A percentile compares a stretch with the other conserved stretches of the same genome.
These are phyloP conservation scores for Rhodotorula sp. DNA, from an alignment of 1,284 basidiomycete genomes.

Conservation along the genomic window DNA sequence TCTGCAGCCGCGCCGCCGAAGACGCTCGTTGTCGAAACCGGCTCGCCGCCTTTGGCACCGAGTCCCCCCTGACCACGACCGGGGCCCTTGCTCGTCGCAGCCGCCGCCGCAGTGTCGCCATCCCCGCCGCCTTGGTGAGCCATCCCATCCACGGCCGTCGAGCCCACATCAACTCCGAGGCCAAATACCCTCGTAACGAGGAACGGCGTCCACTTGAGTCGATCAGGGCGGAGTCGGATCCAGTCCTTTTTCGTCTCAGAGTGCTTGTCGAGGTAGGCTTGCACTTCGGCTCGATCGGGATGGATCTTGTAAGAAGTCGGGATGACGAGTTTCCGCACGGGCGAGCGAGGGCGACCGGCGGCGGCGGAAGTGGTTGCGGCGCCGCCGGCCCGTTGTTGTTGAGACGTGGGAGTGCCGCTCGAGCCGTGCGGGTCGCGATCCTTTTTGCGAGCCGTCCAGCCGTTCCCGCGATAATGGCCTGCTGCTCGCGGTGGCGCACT, in stretches of 20 bases:
- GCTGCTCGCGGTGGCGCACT: neutral
- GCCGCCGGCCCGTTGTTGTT: no score
- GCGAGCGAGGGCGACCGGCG: neutral
- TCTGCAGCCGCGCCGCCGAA: no score
- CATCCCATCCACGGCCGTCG: slow-evolving; percentile 28
- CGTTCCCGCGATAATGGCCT: neutral
- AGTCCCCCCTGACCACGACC: neutral
- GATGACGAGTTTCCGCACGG: slow-evolving; percentile 48
- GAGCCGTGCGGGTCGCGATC: neutral
- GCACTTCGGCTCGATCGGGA: slow-evolving; percentile 70
- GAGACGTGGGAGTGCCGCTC: neutral
- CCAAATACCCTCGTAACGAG: slow-evolving; percentile 60
- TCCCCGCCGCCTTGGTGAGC: neutral
- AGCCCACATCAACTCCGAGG: slow-evolving; percentile 24
- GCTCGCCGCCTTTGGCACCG: neutral
- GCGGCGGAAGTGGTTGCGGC: no score
- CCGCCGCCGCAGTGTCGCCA: neutral
- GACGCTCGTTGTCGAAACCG: neutral
- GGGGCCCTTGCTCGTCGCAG: neutral
- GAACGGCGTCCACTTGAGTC: slow-evolving; percentile 94
- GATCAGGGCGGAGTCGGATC: slow-evolving; percentile 73
- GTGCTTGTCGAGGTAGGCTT: slow-evolving; percentile 60
- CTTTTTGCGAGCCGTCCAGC: neutral
- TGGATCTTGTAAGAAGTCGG: slow-evolving; percentile 74
- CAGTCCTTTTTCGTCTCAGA: slow-evolving; percentile 76